These are phyloP conservation scores for Penicillium antarcticum DNA, from an alignment of 495 filamentous ascomycete genomes.

Conservation along the genomic window DNA sequence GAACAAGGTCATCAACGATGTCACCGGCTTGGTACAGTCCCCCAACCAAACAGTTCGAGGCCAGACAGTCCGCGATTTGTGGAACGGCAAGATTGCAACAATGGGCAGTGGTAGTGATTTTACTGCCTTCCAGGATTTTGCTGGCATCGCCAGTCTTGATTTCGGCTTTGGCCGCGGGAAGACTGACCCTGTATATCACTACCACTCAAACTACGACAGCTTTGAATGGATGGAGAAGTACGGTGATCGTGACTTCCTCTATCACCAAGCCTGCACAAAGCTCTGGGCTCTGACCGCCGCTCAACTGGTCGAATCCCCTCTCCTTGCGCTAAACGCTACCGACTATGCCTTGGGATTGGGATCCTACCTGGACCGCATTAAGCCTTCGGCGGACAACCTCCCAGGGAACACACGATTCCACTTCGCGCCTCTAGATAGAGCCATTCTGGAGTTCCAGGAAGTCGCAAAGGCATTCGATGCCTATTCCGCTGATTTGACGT, in stretches of 20 bases:
- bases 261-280: slow-evolving; percentile 60
- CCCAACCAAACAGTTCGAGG: slow-evolving; percentile 66
- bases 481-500: slow-evolving; percentile 47
- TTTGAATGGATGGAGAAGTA: slow-evolving; percentile 73
- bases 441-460: slow-evolving; percentile 45
- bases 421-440: slow-evolving; percentile 45
- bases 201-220: slow-evolving; percentile 76
- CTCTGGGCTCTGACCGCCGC: slow-evolving; percentile 52
- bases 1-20: slow-evolving; percentile 69
- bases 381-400: slow-evolving; percentile 38
- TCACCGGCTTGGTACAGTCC: slow-evolving; percentile 66
- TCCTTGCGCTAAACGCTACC: slow-evolving; percentile 45
- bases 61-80: slow-evolving; percentile 65
- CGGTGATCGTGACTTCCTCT: slow-evolving; percentile 58
- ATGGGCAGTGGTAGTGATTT: slow-evolving; percentile 74
- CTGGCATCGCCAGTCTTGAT: slow-evolving; percentile 63
- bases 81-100: slow-evolving; percentile 57
- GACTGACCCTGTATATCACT: slow-evolving; percentile 62
- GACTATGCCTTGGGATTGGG: slow-evolving; percentile 44
- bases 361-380: slow-evolving; percentile 52
- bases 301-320: slow-evolving; percentile 43
- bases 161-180: slow-evolving; percentile 50
- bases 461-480: slow-evolving; percentile 52
- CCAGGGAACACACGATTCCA: slow-evolving; percentile 27
- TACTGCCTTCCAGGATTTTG: slow-evolving; percentile 71